phyloP scores from a whole-genome alignment of 179 eudicot species.

The Camellia oleifera region DNA sequence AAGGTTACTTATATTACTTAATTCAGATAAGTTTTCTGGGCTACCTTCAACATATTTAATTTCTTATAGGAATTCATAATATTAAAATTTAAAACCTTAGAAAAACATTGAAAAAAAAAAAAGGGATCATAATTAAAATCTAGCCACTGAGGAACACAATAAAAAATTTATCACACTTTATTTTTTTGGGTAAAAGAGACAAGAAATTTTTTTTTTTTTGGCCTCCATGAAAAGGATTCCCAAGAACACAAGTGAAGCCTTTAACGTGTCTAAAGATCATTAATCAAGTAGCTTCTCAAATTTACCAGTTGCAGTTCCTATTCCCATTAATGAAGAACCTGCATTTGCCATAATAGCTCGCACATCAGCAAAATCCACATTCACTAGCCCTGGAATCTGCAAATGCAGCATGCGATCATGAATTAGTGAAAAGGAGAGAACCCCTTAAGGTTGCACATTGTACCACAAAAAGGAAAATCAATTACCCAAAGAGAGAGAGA shows the following conservation, averaged over 20 bases:
- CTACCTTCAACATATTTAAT: too few relatives aligned
- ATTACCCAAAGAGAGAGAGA: too few relatives aligned
- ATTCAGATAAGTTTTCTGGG: too few relatives aligned
- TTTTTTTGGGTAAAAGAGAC: neutral
- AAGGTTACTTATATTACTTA: too few relatives aligned
- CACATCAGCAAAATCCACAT: constrained; percentile 99
- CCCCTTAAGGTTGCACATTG: neutral
- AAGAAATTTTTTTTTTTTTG: neutral
- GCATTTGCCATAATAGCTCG: constrained; percentile 98
- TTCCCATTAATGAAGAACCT: constrained; percentile 96
- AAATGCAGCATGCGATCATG: neutral
- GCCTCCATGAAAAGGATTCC: neutral
- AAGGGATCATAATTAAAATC: neutral
- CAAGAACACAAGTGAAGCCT: neutral
- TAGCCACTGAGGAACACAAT: neutral
- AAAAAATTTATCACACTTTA: neutral
- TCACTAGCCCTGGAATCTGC: constrained; percentile 95
- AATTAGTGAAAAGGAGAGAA: neutral
- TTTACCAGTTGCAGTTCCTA: constrained; percentile 96
- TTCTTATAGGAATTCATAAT: too few relatives aligned
- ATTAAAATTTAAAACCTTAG: too few relatives aligned
- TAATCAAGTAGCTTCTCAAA: constrained; percentile 12
- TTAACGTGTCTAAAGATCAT: neutral
- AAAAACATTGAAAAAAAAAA: too few relatives aligned
- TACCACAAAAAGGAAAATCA: neutral